Evolutionary conservation across 73 alveolate species (phyloP), one percentile per base, ranked within the genome.

Genomic region (Paramecium bursaria): DNA sequence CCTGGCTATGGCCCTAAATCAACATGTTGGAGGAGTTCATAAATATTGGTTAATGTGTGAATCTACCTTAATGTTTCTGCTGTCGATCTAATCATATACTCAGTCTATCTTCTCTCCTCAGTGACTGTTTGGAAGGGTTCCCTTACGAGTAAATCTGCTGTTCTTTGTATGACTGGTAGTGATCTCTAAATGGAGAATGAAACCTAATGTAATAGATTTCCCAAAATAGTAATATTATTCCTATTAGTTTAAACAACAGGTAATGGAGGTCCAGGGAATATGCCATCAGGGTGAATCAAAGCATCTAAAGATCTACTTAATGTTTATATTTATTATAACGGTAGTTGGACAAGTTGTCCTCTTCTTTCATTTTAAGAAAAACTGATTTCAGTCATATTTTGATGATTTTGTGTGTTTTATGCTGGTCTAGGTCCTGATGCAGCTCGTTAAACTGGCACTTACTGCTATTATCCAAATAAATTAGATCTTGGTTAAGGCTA

Each of bases 81-180:
- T 39, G 55, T 19, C 4, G 22, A 26, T 23, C 57, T 67, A 67
- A 53, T 19, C 33, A 67, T 11, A 4, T 39, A 42, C 44, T 19
- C 9, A 1, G 82, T 67, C 11, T 31, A 25, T 67, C 47, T 42
- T 19, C 82, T 67, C 21, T 67, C 54, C 6, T 15, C 22, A 7
- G 26, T 33, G 6, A 25, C 17, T 21, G 53, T 67, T 19, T 31
- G 27, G 44, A 67, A 67, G 0, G 82, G 82, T 67, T 67, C 82
- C 23, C 82, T 67, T 35, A 67, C 33, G 9, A 67, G 10, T 17
- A 67, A 33, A 67, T 67, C 82, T 39, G 82, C 17, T 15, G 50
- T 47, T 67, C 82, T 67, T 67, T 67, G 22, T 19, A 67, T 10
- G n/a, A 67, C 1, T 39, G 82, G 82, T 67, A 67, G 44, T 25